phyloP scores from a whole-genome alignment of 2,329 filamentous ascomycete genomes.

The Westerdykella ornata region DNA sequence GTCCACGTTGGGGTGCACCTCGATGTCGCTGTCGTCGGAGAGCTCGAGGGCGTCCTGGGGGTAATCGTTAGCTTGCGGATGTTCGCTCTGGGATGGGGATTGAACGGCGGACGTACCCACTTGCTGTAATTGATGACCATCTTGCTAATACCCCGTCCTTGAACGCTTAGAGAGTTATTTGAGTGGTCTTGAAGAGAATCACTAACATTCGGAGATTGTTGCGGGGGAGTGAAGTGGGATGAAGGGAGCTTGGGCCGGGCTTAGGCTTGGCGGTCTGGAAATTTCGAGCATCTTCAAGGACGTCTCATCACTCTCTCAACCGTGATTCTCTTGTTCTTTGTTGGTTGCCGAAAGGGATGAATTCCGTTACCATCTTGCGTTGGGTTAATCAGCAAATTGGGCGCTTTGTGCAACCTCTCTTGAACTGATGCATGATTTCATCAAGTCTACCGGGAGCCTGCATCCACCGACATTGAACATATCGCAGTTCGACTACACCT shows the following conservation, averaged over 20 bases:
- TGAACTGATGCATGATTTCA: too few relatives aligned
- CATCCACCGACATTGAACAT: too few relatives aligned
- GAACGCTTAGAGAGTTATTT: neutral
- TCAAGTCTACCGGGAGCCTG: too few relatives aligned
- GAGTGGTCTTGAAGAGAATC: neutral
- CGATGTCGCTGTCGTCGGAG: constrained; percentile 94
- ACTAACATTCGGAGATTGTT: neutral
- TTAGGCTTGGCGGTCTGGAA: neutral
- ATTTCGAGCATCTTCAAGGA: neutral
- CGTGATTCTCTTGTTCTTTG: too few relatives aligned
- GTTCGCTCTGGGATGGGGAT: neutral
- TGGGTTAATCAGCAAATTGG: too few relatives aligned
- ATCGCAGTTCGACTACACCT: too few relatives aligned
- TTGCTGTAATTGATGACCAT: constrained; percentile 66
- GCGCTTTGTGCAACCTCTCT: too few relatives aligned
- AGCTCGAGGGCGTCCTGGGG: constrained; percentile 80
- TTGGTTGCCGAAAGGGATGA: too few relatives aligned
- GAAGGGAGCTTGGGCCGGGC: constrained; percentile 1
- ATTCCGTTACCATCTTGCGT: too few relatives aligned
- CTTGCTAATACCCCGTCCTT: constrained; percentile 1
- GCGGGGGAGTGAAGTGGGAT: constrained; percentile 1
- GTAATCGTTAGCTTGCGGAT: constrained; percentile 7
- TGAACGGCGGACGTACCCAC: constrained; percentile 49
- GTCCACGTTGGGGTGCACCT: constrained; percentile 98
- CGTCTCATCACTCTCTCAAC: too few relatives aligned